Evolutionary conservation across 169 alveolate species (phyloP), one percentile per base, ranked within the genome.

Genomic region (Eimeria acervulina): DNA sequence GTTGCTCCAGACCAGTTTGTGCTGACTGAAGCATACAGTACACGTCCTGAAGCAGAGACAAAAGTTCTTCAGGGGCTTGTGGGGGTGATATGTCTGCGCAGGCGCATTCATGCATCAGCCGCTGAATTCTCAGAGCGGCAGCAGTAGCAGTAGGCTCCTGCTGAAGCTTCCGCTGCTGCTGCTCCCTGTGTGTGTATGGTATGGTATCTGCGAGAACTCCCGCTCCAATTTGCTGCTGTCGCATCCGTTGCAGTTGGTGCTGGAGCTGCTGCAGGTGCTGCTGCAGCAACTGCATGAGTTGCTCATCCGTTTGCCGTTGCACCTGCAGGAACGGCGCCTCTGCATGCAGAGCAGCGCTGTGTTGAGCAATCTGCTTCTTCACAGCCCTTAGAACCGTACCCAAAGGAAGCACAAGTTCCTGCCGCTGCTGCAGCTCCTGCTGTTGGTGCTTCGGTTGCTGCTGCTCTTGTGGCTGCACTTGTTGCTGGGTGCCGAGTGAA

Each of bases 41-140:
- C 55, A 84, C 92, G 78, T 84, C 92, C 19, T 84, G 92, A 23
- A 84, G 92, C 92, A 84, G 36, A 38, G 12, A 47, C 47, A 84
- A 55, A 84, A 84, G 92, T 78, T 84, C 59, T 33, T 84, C 59
- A 31, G 92, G 92, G 47, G 78, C 33, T 33, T 84, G 72, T 26
- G 38, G 17, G n/a, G 78, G 38, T 84, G 59, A 52, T 51, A 17
- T 51, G 1, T 47, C 19, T 33, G 70, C 76, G 76, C 76, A 51
- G 19, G 78, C 92, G 36, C 13, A 28, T 17, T 52, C 92, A 23
- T 84, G 92, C 76, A 55, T 33, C 92, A 84, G 55, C 92, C 76
- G 55, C 76, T 84, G 92, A 28, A 84, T 23, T 23, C 92, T 84
- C 66, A 84, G 76, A 23, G 78, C 92, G 5, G 92, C 72, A 51